These are phyloP conservation scores for Nicotiana sylvestris DNA, from an alignment of 257 asterid genomes.

Conservation along the genomic window DNA sequence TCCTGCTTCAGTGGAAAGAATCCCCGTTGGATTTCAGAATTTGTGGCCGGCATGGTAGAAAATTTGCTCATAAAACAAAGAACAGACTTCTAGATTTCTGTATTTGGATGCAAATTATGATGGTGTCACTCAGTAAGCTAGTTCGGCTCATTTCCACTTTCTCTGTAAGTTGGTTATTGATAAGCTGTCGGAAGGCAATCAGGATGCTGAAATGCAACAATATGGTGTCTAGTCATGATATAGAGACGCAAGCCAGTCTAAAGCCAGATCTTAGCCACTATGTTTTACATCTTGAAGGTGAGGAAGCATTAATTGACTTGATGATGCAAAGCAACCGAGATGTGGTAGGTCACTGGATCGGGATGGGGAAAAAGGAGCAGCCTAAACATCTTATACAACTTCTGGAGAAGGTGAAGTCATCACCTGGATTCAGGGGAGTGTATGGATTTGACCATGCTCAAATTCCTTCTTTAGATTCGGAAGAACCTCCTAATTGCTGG, in stretches of 20 bases:
- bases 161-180: constrained; percentile 29
- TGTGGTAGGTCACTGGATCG: constrained; percentile 51
- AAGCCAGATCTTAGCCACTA: constrained; percentile 47
- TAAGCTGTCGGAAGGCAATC: constrained; percentile 26
- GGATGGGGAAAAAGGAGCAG: constrained; percentile 57
- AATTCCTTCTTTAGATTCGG: constrained; percentile 52
- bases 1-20: constrained; percentile 44
- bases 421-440: constrained; percentile 51
- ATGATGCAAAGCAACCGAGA: constrained; percentile 53
- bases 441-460: constrained; percentile 45
- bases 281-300: constrained; percentile 80
- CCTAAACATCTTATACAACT: constrained; percentile 48
- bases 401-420: constrained; percentile 39
- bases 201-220: constrained; percentile 23
- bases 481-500: constrained; percentile 82
- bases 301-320: constrained; percentile 56
- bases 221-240: constrained; percentile 20
- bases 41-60: constrained; percentile 39
- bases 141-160: constrained; percentile 49
- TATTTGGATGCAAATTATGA: constrained; percentile 45
- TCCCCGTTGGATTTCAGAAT: constrained; percentile 42
- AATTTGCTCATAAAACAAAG: constrained; percentile 37
- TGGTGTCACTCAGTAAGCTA: constrained; percentile 57
- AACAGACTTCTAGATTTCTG: constrained; percentile 37
- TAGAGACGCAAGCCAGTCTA: constrained; percentile 23